phyloP scores from a whole-genome alignment of 23 red algal genomes.

The Agarophyton chilense region DNA sequence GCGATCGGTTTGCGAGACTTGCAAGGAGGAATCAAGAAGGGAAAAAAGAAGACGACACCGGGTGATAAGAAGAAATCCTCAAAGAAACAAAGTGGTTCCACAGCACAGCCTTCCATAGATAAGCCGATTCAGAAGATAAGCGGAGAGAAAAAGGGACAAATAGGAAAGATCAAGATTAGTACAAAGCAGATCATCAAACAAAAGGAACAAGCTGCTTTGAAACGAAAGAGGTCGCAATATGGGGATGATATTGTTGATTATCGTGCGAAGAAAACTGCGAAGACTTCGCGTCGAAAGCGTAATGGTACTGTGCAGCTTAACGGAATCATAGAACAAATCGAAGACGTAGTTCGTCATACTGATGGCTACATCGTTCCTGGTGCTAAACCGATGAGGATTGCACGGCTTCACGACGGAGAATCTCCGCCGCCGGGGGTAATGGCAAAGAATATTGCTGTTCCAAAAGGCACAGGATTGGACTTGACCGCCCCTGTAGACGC shows the following conservation, averaged over 20 bases:
- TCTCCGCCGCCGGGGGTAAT: constrained; percentile 48
- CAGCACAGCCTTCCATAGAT: neutral
- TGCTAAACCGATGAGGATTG: constrained; percentile 32
- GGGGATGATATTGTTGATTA: constrained; percentile 73
- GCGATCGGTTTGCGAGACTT: constrained; percentile 47
- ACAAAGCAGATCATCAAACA: constrained; percentile 65
- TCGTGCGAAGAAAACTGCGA: constrained; percentile 50
- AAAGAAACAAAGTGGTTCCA: neutral
- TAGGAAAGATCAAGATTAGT: constrained; percentile 84
- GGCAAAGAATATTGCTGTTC: constrained; percentile 57
- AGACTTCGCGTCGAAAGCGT: constrained; percentile 69
- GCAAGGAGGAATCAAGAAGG: constrained; percentile 29
- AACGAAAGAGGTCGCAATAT: constrained; percentile 74
- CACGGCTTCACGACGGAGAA: constrained; percentile 59
- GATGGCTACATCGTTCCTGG: constrained; percentile 74
- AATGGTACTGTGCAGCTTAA: constrained; percentile 76
- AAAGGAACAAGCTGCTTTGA: constrained; percentile 54
- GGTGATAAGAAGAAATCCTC: constrained; percentile 35
- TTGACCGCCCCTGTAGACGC: constrained; percentile 75
- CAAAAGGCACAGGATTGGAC: constrained; percentile 69
- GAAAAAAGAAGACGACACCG: constrained; percentile 16
- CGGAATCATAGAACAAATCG: constrained; percentile 65
- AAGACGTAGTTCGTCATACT: constrained; percentile 48
- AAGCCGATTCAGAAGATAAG: constrained; percentile 20
- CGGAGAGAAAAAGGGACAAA: constrained; percentile 35